Evolutionary conservation across 2,329 filamentous ascomycete genomes (phyloP), one percentile per base, ranked within the genome.

Genomic region (Aspergillus sp.): DNA sequence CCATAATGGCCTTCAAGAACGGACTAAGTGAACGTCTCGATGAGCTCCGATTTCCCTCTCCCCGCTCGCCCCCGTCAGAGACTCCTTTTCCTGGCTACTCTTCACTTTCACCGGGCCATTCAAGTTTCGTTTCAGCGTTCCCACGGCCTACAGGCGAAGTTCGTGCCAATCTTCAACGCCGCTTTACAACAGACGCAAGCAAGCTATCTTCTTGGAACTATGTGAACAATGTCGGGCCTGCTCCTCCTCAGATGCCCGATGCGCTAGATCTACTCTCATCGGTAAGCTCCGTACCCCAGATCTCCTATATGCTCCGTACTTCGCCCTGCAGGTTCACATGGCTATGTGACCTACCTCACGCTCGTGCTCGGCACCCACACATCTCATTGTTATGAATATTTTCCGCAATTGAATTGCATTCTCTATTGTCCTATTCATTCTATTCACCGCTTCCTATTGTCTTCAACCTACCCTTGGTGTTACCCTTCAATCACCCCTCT

Each of bases 171-270:
- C 82, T 98, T 72, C 91, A 93, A 76, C 88, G 93, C 70, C 89
- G 93, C 71, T 98, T 98, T 78, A 98, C 93, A 62, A 95, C 93
- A 57, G 96, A 96, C 78, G 87, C 90, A 78, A 83, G 91, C 76
- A 84, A 92, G 83, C 80, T 93, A 76, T 89, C 89, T 74, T 91
- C 89, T 72, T 80, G 90, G 76, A 85, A 83, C 57, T 83, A 85
- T 60, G 78, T 93, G 69, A 84, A 81, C 47, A 82, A 84, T 71
- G 52, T 60, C 20, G 59, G 62, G 32, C 32, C 48, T 26, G 79
- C 81, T 53, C 73, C 77, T 58, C 73, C 77, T 58, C 81, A 82
- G 69, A 74, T 80, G 52, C 78, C 81, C 47, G 83, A 85, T 70
- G 78, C 79, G 48, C 60, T 80, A 58, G 82, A 84, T 70, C 73